Base-by-base conservation (phyloP, 805 yeast genomes). In the Phaffomyces thermotolerans region DNA sequence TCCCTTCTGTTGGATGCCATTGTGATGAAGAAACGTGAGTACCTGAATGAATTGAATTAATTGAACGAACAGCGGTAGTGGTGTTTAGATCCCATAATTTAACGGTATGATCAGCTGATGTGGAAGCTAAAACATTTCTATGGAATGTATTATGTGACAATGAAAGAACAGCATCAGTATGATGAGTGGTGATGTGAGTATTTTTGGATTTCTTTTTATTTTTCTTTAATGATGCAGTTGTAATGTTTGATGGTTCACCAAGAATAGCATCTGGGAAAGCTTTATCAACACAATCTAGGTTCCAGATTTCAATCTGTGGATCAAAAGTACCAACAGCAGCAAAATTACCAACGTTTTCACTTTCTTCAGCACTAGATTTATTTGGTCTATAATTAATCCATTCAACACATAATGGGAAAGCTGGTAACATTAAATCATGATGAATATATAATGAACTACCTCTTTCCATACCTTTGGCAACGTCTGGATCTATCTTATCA, bases 271-370 rank as follows among this genome's bases (percentile, higher is more conserved):
- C 96, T 13, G 99, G 99, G 74, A 86, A 91, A 24, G 95, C 91
- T 57, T 88, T 88, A 54, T 93, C 98, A 31, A 91, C 71, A 50
- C 83, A 80, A 62, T 93, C 99, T 57, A 93, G 70, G 64, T 93
- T 89, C 98, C 98, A 93, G 48, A 93, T 76, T 67, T 93, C 99
- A 64, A 93, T 91, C 59, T 85, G 95, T 34, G 99, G 99, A 55
- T 91, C 98, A 62, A 93, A 91, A 2, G 98, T 86, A 60, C 98
- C 98, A 51, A 93, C 72, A 13, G 99, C 99, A 2, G 95, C 98
- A 65, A 87, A 89, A 65, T 89, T 93, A 10, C 95, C 96, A 27
- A 79, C 66, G 48, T 78, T 75, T 20, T 65, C 66, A 35, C 68
- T 68, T 31, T 69, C 68, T 13, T 64, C 53, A 18, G 63, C 68